Evolutionary conservation across 805 yeast species (phyloP).

Genomic region (Deakozyma indianensis): DNA sequence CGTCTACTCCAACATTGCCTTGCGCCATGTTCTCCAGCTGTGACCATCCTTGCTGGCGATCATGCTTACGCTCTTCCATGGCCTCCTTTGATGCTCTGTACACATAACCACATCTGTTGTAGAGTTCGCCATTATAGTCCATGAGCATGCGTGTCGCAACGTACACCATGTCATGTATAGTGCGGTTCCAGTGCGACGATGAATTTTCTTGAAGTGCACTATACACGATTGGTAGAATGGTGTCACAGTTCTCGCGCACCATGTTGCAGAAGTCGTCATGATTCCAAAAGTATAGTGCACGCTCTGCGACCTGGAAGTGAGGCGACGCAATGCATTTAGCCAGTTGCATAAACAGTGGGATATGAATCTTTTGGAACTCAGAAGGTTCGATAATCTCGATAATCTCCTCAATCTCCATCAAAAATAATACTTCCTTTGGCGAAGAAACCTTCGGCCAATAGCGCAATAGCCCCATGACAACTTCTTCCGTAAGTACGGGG

Average conservation of each 20-base stretch:
- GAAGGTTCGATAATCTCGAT: conserved; percentile 91
- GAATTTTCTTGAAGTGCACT: conserved; percentile 81
- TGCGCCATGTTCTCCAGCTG: conserved; percentile 41
- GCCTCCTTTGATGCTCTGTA: conserved; percentile 71
- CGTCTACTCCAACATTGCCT: conserved; percentile 4
- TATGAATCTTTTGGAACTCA: conserved; percentile 82
- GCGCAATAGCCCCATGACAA: conserved; percentile 80
- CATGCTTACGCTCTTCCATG: conserved; percentile 43
- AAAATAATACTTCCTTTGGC: conserved; percentile 90
- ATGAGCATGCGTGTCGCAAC: conserved; percentile 82
- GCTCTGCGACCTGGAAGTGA: conserved; percentile 95
- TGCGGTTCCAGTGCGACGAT: conserved; percentile 78
- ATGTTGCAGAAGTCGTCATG: conserved; percentile 84
- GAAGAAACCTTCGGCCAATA: conserved; percentile 96
- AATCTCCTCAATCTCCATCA: conserved; percentile 92
- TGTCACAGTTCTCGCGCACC: conserved; percentile 80
- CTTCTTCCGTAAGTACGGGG: conserved; percentile 83
- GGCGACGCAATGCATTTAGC: conserved; percentile 88
- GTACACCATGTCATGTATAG: conserved; percentile 81
- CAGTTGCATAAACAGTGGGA: conserved; percentile 85
- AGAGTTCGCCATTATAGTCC: conserved; percentile 82
- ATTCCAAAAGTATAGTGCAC: conserved; percentile 86
- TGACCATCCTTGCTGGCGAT: conserved; percentile 45
- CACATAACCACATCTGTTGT: conserved; percentile 82
- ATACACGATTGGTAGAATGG: conserved; percentile 81